Conservation (phyloP, 495 filamentous ascomycete species). For the Podospora didyma region DNA sequence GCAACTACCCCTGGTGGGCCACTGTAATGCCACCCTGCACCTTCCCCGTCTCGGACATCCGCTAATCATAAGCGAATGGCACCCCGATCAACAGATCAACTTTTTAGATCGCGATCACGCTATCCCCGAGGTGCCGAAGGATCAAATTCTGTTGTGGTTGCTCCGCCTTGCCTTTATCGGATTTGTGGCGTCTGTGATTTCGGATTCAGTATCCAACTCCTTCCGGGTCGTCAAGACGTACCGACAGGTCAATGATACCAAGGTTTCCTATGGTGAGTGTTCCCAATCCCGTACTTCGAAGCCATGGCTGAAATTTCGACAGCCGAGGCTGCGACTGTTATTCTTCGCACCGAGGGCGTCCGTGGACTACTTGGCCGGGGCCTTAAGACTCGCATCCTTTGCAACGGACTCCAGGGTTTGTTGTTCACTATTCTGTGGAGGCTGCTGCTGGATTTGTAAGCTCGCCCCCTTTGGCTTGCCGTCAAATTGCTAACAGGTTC, state of each 20-base stretch:
- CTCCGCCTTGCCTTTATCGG: conserved; percentile 30
- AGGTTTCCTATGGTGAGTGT: conserved; percentile 30
- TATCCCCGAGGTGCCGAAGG: conserved; percentile 22
- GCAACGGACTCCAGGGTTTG: conserved; percentile 33
- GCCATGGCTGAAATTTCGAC: background rate
- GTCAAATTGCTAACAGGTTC: background rate
- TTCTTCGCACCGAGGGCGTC: conserved; percentile 26
- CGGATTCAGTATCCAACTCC: conserved; percentile 31
- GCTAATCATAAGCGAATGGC: too few relatives aligned
- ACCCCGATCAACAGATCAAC: conserved; percentile 29
- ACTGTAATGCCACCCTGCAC: conserved; percentile 15
- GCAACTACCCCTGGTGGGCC: conserved; percentile 34
- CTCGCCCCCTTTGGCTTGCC: background rate
- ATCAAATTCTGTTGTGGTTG: conserved; percentile 23
- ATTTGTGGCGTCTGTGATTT: conserved; percentile 28
- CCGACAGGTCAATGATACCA: conserved; percentile 30
- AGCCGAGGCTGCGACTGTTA: conserved; percentile 27
- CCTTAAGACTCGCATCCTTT: conserved; percentile 29
- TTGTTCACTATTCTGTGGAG: conserved; percentile 33
- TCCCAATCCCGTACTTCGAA: background rate
- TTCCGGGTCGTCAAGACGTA: conserved; percentile 32
- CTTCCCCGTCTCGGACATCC: background rate
- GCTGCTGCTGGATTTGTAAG: conserved; percentile 33
- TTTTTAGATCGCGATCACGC: conserved; percentile 15
- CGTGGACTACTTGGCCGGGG: conserved; percentile 28